Evolutionary conservation across 345 rosid species (phyloP), one percentile per base, ranked within the genome.

Genomic region (Combretum micranthum): DNA sequence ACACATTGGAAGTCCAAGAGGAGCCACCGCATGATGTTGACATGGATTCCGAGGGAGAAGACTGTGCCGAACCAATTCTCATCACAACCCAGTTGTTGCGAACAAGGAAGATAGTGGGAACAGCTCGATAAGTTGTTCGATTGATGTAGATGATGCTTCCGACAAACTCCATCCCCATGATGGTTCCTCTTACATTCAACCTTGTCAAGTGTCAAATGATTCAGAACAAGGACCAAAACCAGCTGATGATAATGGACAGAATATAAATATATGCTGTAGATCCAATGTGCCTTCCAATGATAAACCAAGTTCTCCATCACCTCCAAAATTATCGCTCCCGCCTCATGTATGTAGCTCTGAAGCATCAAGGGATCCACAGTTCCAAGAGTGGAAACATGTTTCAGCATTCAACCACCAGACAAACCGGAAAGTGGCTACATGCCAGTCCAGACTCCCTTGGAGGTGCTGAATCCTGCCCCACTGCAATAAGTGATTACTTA

Each of bases 401-500:
- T 1, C 15, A 18, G 13, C 53, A 42, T 48, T 51, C 60, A 54
- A 56, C 37, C 12, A 3, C 43, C 45, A 43, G 37, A 52, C 60
- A 47, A 56, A 19, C 42, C 57, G 53, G 44, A 47, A 59, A 44
- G 17, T 87, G 96, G 90, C 50, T 37, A 26, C 65, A 77, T 63
- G 75, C 66, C 62, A 71, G 69, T 52, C 51, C 56, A 2, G 74
- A 70, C 44, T 47, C 70, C 20, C 74, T 68, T 65, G 77, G 79
- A 63, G 77, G 65, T 67, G 68, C 82, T 67, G 77, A 82, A 68
- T 58, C 60, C 42, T 68, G 73, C 75, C 93, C 97, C 0, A 67
- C 68, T 52, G 80, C 82, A 50, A 64, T 90, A 55, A 46, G 18
- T 13, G 32, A 57, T 42, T 64, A 64, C 17, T 12, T 64, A 23